Evolutionary conservation across 1,139 yeast species (phyloP), one percentile per base, ranked within the genome.

Genomic region (Suhomyces choctaworum): DNA sequence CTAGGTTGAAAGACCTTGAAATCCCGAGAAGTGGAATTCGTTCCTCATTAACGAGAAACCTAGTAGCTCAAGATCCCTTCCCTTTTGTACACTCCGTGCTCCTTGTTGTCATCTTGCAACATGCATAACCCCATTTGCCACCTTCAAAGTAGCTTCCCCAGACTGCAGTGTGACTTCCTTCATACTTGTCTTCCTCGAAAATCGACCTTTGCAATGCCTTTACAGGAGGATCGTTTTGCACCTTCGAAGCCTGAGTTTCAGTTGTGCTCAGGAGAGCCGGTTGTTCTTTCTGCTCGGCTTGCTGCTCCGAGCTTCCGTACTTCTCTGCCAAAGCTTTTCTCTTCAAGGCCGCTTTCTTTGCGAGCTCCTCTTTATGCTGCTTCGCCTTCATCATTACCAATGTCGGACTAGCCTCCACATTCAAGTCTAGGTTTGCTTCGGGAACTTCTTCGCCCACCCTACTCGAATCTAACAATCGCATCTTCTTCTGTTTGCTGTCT

Each of bases 351-450:
- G 49, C 48, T 28, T 57, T 52, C 30, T 63, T 58, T 37, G 66
- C 51, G 34, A 70, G 60, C 29, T 64, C 53, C 19, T 44, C 36
- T 16, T 32, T 33, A 9, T 36, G 39, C 46, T 74, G 54, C 37
- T 69, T 68, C 39, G 66, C 59, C 34, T 64, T 66, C 27, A 77
- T 40, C 64, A 70, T 62, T 50, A 76, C 69, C 27, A 73, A 72
- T 0, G 87, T 80, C 4, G 87, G 87, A 35, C 77, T 75, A 3
- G 81, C 80, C 43, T 78, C 82, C 25, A 76, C 51, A 43, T 72
- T 69, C 17, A 64, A 52, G 14, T 63, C 58, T 35, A 66, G 56
- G 45, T 76, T 73, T 4, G 66, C 59, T 27, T 66, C 62, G 4
- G 64, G 54, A 3, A 25, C 11, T 7, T 9, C n/a, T 5, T 23